Evolutionary conservation across 2,329 filamentous ascomycete species (phyloP), one percentile per base, ranked within the genome.

Genomic region (Rhinocladiella similis): DNA sequence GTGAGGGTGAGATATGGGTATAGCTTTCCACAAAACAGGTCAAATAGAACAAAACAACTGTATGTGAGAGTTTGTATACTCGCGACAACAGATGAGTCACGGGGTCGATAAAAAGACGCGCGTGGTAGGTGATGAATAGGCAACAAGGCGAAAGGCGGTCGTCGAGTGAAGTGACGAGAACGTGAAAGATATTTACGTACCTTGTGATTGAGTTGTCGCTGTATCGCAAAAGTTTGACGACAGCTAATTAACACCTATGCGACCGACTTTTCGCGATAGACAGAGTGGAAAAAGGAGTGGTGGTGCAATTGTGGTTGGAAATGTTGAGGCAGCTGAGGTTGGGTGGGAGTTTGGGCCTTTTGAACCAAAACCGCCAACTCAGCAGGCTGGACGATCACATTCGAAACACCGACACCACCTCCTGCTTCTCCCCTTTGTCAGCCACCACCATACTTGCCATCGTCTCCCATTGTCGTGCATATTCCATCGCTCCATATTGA

Each of bases 31-130:
- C 19, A 18, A 12, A 13, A 27, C 2, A 5, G 35, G 38, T 27
- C 14, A 45, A 54, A 41, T 54, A 47, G 47, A 51, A 49, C 56
- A 38, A 35, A 16, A 46, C 22, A 29, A 13, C 13, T 29, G 7
- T 42, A 12, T 18, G n/a, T 5, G 29, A 36, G 12, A 38, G 38
- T 35, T 59, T 58, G 57, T 45, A 47, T 47, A 49, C 7, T 33
- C 55, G 61, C 62, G 59, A 61, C 57, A 56, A 47, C 20, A 16
- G 29, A 50, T 61, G 54, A 60, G 48, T 61, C 57, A 57, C 51
- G 35, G 5, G 47, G 47, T 48, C 35, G 45, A 50, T 27, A 22
- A 14, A 50, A 57, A 57, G 36, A 27, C 42, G 47, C 50, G 35
- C 46, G 63, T 55, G 43, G 52, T 25, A 49, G 49, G 51, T 52